Base-by-base conservation (phyloP, 2,329 filamentous ascomycete genomes). In the Epichloe festucae region DNA sequence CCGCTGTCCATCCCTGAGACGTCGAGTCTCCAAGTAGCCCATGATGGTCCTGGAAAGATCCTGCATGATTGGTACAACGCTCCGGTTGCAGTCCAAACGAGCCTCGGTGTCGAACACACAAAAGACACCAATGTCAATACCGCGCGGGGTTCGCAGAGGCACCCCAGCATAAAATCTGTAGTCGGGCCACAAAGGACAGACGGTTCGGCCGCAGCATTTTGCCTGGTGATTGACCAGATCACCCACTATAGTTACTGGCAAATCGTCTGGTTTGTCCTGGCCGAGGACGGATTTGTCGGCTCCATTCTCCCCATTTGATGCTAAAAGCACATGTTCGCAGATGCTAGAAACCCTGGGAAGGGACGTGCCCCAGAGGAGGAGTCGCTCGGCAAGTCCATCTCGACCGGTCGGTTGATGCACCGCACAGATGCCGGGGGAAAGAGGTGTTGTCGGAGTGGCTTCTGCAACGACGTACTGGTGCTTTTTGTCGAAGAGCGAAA, bases 391-490 rank as follows among this genome's bases (percentile, higher is more conserved):
- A 11, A 39, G 36, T 38, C 43, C 47, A 31, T 53, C 46, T 19
- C 46, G 51, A 8, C 47, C 51, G 31, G 35, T 44, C n/a, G 47
- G 31, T 14, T 47, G 43, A 38, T 53, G 51, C 21, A 43, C 42
- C 15, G 47, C 46, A 34, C 38, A 46, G 7, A 59, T 45, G 2
- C 36, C 54, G 0, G 63, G 56, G 11, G 57, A 49, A 5, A 77
- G 58, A 0, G 67, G 68, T 3, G 70, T 62, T 1, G 63, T 64
- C 1, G 65, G 65, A 1, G 74, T 74, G 5, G 74, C 73, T 54
- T 79, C 76, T 50, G 75, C 74, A 15, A 79, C 62, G 19, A 79
- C 62, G 54, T 76, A 70, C 53, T 79, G 74, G 45, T 67, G 58
- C 4, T 65, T 63, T 4, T 61, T 62, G 55, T 77, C 75, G 54